Evolutionary conservation across 1,139 yeast genomes (phyloP), one percentile per base, ranked within the genome.

Genomic region (Protomyces lactucae-debilis): DNA sequence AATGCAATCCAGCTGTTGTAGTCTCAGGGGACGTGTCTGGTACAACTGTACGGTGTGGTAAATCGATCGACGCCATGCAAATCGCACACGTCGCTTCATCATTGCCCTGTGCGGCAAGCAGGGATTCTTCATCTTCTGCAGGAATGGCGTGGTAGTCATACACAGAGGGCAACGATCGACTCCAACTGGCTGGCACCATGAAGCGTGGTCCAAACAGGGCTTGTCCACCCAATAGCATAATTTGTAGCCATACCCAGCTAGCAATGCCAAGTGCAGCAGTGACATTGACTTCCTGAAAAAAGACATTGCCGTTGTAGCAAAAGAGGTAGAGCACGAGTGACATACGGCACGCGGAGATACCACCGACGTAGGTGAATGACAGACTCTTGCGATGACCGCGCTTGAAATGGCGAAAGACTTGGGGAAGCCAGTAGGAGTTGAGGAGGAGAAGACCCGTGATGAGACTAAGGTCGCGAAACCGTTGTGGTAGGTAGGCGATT

Each of bases 381-480:
- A 88, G 85, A 3, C 91, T 83, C 48, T 79, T 77, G 64, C 86
- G 77, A n/a, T 88, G 79, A 32, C 93, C 93, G 65, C 89, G 81
- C 23, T 87, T 75, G 3, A 88, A 85, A 72, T 90, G 89, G 70
- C 97, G 80, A 67, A 85, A 83, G 60, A 90, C 86, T 73, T 92
- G 99, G 0, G 97, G 97, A n/a, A 87, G 70, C 97, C 97, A 92
- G 70, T 83, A 85, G 0, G 96, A 88, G 73, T 85, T 88, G 39
- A 86, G 72, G 0, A 79, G 65, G 1, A 85, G 67, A 4, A 86
- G 73, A 0, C 82, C 76, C 1, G 80, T 64, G 66, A 82, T 84
- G 72, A 90, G 96, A 72, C 85, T 83, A 2, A 78, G 70, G 25
- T 75, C 74, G 64, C 97, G 78, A 55, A 83, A 76, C 14, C 74